A percentile compares a stretch with the other conserved stretches of the same genome.
Evolutionary conservation across 345 rosid species (phyloP).

Genomic region (Corchorus olitorius): DNA sequence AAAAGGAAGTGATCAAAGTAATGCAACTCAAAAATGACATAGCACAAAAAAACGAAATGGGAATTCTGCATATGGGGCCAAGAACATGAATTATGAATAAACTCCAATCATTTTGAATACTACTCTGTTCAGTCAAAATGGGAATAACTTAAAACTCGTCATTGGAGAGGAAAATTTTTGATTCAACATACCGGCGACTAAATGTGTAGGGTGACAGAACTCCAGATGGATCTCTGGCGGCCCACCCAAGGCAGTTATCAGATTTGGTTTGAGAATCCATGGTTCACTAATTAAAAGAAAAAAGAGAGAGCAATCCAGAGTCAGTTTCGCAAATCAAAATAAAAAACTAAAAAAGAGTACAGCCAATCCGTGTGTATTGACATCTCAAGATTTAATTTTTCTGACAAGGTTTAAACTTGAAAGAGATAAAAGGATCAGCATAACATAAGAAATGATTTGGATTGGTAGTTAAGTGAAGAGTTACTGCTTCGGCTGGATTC

Average conservation of each 20-base stretch:
- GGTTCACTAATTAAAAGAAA: slow-evolving; percentile 8
- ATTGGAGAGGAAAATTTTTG: neutral
- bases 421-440: neutral
- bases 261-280: slow-evolving; percentile 39
- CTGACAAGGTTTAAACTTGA: neutral
- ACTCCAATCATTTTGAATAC: neutral
- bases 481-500: neutral
- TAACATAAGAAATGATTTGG: neutral
- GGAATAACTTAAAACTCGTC: neutral
- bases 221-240: slow-evolving; percentile 71
- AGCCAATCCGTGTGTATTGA: neutral
- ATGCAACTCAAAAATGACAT: neutral
- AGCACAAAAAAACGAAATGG: too few species aligned
- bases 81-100: neutral
- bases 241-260: slow-evolving; percentile 62
- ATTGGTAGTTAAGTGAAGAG: neutral
- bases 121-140: neutral
- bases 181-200: slow-evolving; percentile 59
- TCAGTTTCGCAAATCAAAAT: neutral
- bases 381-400: neutral
- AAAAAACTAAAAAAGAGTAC: neutral
- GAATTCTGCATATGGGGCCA: neutral
- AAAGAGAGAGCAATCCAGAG: neutral
- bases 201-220: slow-evolving; percentile 62
- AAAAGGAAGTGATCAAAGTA: neutral